Evolutionary conservation across 805 yeast species (phyloP), one percentile per base, ranked within the genome.

Genomic region (Saccharomycopsis fibuligera): DNA sequence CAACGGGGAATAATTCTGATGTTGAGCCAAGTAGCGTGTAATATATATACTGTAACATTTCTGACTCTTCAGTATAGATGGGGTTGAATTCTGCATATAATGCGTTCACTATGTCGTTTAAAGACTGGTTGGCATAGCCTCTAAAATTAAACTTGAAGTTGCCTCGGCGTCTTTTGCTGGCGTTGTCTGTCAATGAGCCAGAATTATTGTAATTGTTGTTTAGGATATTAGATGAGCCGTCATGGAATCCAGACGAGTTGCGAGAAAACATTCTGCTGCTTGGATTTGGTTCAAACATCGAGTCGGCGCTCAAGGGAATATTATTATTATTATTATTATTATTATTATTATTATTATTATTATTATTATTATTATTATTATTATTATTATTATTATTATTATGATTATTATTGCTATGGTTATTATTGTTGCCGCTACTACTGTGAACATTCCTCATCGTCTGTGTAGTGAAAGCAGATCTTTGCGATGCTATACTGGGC

Each of bases 21-120:
- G 82, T 82, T 2, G 79, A 70, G 0, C 87, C 89, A n/a, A 76
- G 59, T 40, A 83, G 58, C 0, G 83, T 71, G 54, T 73, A 83
- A 5, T 76, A 69, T 2, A 81, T 64, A 54, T 68, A 70, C 36
- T 68, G 64, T 40, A 79, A 46, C 2, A 81, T 69, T 2, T 68
- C 73, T 4, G 57, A 56, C 36, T 73, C 78, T 3, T 66, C 53
- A 2, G 70, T 47, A 29, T 66, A 62, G 6, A 61, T 60, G 17
- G 62, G 59, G 53, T 65, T 64, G 52, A 68, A 70, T 6, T 68
- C 68, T 1, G 56, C 54, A 9, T 66, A 51, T 16, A 65, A 47
- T 8, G 63, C 62, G 19, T 61, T 57, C 23, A 68, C 54, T 3
- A 68, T 59, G 17, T 56, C 49, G 19, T 41, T 19, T 40, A 56